Evolutionary conservation across 805 yeast genomes (phyloP), one percentile per base, ranked within the genome.

Genomic region (Ascoidea rubescens): DNA sequence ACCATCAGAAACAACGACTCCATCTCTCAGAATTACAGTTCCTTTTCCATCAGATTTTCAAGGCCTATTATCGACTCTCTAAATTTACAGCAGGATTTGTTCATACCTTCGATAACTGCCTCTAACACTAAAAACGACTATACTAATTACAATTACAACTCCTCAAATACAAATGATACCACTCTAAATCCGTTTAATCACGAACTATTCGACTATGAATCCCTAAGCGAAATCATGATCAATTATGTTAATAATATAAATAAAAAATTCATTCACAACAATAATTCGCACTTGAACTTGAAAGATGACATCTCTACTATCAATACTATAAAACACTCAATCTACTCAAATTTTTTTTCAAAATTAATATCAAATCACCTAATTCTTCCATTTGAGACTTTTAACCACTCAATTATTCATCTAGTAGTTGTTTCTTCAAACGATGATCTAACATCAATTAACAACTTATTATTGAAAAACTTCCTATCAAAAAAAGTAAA

Each of bases 341-440:
- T 55, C 16, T 55, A 52, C 37, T 16, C 47, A 7, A 48, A 50
- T 30, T 46, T 54, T 31, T 50, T 52, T 3, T 7, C 53, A 7
- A 54, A 46, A 14, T 17, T 50, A 4, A 50, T 49, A 31, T 45
- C 53, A n/a, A 46, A 47, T 31, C 51, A 53, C 8, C 10, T 49
- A 17, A 46, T 55, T 10, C 45, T 54, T 17, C 58, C 58, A 7
- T 55, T 53, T 46, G 56, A 55, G 16, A 52, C 56, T 1, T 55
- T 55, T 31, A 54, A 55, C 47, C 58, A 55, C 51, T 56, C 58
- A 16, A 48, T 55, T 7, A 50, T 55, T 3, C 53, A 55, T 45
- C 49, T 54, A 43, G 31, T 54, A 2, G 52, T 51, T 5, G 32
- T 55, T 1, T 52, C 56, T 2, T 49, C 53, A 2, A 30, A 43